Evolutionary conservation across 768 basidiomycete genomes (phyloP), one percentile per base, ranked within the genome.

Genomic region (Scleroderma citrinum): DNA sequence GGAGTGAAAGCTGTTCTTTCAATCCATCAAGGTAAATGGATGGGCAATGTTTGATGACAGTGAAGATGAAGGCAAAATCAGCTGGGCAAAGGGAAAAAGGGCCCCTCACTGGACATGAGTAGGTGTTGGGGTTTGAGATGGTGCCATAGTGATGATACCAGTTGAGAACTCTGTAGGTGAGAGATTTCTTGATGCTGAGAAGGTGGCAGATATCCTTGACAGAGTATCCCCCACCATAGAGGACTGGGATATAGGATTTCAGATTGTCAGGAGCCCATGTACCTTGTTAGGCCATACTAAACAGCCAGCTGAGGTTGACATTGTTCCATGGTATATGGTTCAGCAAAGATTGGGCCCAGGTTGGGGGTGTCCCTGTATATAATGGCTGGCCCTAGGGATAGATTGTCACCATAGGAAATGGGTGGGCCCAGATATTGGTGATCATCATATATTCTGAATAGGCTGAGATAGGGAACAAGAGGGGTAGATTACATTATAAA

Each of bases 121-220:
- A 20, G 26, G 26, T 30, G 23, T 51, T 44, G 24, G 45, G 35
- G 10, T 35, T 43, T 8, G 32, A 21, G 31, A 26, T 19, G 29
- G 30, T 20, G 29, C 37, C 37, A 29, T 16, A 20, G n/a, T 12
- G 21, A 7, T 40, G 14, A 34, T 30, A 46, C 19, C 31, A 19
- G 7, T 35, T 16, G 13, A 46, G 23, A 40, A 39, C 40, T 23
- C 46, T 51, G 44, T 51, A 51, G 16, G 41, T 31, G 17, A 51
- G 30, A 8, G 49, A 48, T 41, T 58, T 58, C 31, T 60, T 49
- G 36, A 62, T 49, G 16, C 56, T 50, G n/a, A 59, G 50, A 19
- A 60, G 29, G 12, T 41, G 16, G 36, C 57, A 60, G 16, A 60
- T 60, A 16, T 55, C 49, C 43, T 54, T 47, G 23, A 60, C 42